Evolutionary conservation across 306 rosid species (phyloP).

Genomic region (Echinosophora koreensis): DNA sequence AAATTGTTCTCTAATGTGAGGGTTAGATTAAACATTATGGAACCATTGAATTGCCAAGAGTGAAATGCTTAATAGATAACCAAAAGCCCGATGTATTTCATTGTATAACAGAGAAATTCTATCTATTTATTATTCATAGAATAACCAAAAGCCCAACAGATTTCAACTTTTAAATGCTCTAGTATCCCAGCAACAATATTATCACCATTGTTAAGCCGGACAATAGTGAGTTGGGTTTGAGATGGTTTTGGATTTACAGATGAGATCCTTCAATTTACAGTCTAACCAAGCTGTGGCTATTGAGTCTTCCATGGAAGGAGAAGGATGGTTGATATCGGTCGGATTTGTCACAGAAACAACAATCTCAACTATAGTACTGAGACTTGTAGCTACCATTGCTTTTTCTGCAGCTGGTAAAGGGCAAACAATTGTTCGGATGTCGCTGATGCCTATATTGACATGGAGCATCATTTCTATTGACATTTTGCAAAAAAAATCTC

Average conservation of each 20-base stretch:
- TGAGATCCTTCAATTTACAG: constrained; percentile 68
- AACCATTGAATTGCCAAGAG: neutral
- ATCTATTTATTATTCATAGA: no score
- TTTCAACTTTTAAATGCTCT: neutral
- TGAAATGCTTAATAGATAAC: neutral
- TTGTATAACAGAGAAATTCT: no score
- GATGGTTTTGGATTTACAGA: constrained; percentile 60
- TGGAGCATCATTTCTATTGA: neutral
- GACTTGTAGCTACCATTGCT: neutral
- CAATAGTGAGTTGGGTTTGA: constrained; percentile 66
- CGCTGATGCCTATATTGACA: neutral
- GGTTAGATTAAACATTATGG: no score
- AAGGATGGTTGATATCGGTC: neutral
- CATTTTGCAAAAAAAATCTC: no score
- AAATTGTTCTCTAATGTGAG: no score
- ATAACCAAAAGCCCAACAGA: neutral
- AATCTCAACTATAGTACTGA: neutral
- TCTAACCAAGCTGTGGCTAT: constrained; percentile 76
- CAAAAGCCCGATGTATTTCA: no score
- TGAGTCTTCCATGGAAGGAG: constrained; percentile 55
- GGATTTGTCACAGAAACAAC: neutral
- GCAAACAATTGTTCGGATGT: neutral
- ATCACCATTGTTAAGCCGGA: neutral
- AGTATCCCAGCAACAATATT: neutral
- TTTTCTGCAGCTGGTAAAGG: neutral